phyloP scores from a whole-genome alignment of 139 green algal genomes.

The Chlamydomonas sp. region DNA sequence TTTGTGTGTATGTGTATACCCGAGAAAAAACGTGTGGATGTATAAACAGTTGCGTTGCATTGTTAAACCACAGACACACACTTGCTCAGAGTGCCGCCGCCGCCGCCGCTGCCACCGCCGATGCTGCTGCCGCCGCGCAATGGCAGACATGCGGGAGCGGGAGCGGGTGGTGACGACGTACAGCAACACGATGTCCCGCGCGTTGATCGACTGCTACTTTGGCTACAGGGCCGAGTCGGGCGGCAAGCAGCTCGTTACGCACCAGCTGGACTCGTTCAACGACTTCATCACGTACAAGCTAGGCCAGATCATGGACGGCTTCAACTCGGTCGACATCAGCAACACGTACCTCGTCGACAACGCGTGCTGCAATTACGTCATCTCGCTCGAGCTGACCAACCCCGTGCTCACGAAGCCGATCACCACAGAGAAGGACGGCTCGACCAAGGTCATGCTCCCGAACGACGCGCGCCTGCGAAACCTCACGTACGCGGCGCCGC shows the following conservation, averaged over 20 bases:
- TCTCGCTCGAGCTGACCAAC: conserved; percentile 63
- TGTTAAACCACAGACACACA: too few species aligned
- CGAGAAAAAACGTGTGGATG: too few species aligned
- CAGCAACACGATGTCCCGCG: background rate
- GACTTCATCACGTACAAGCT: conserved; percentile 7
- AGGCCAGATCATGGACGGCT: conserved; percentile 1
- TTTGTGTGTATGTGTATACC: too few species aligned
- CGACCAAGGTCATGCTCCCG: conserved; percentile 82
- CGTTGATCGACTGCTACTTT: conserved; percentile 11
- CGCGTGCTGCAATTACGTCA: background rate
- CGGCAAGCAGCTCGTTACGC: conserved; percentile 52
- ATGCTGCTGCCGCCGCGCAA: too few species aligned
- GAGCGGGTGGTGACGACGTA: too few species aligned
- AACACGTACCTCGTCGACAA: background rate
- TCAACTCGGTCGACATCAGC: conserved; percentile 13
- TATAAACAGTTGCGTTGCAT: too few species aligned
- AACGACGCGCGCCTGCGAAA: conserved; percentile 91
- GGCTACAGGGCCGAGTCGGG: background rate
- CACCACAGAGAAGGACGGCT: conserved; percentile 84
- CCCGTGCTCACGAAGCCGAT: conserved; percentile 70
- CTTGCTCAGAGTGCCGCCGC: too few species aligned
- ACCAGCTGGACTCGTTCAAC: conserved; percentile 19
- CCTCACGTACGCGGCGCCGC: conserved; percentile 63
- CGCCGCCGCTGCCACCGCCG: too few species aligned
- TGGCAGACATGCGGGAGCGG: too few species aligned